These are phyloP conservation scores for Bifiguratus adelaidae DNA, from an alignment of 192 early-diverging fungal genomes.

Conservation along the genomic window DNA sequence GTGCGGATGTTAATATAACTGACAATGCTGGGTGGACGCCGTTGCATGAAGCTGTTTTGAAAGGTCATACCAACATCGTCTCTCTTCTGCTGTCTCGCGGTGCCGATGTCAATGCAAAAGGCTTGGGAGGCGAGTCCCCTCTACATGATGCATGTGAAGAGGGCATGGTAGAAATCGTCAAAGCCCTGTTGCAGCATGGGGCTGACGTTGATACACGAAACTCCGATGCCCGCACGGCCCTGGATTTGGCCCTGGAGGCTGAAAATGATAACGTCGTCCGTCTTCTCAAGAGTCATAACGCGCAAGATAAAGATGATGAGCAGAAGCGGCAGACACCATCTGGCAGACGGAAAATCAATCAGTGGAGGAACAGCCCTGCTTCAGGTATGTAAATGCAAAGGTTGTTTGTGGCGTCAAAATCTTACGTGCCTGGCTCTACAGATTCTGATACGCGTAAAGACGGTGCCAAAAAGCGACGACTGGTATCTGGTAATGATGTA, in stretches of 20 bases:
- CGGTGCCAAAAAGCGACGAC: too few relatives aligned
- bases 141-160: conserved; percentile 57
- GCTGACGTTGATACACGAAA: conserved; percentile 40
- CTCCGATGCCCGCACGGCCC: conserved; percentile 35
- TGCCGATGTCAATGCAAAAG: conserved; percentile 48
- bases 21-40: conserved; percentile 61
- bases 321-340: too few relatives aligned
- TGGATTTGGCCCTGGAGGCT: conserved; percentile 39
- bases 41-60: conserved; percentile 52
- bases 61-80: conserved; percentile 38
- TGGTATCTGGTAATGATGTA: too few relatives aligned
- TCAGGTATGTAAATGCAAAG: too few relatives aligned
- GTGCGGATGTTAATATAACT: conserved; percentile 42
- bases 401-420: too few relatives aligned
- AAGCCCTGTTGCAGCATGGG: conserved; percentile 29
- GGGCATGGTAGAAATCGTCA: conserved; percentile 28
- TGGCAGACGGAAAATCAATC: too few relatives aligned
- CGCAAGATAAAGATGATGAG: too few relatives aligned
- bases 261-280: conserved; percentile 11
- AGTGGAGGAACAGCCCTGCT: too few relatives aligned
- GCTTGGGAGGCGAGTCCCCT: conserved; percentile 51
- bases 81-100: conserved; percentile 37
- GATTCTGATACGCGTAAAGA: too few relatives aligned
- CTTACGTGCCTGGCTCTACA: too few relatives aligned
- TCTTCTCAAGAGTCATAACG: neutral